Base-by-base conservation (phyloP, 768 basidiomycete species). In the Pisolithus orientalis region DNA sequence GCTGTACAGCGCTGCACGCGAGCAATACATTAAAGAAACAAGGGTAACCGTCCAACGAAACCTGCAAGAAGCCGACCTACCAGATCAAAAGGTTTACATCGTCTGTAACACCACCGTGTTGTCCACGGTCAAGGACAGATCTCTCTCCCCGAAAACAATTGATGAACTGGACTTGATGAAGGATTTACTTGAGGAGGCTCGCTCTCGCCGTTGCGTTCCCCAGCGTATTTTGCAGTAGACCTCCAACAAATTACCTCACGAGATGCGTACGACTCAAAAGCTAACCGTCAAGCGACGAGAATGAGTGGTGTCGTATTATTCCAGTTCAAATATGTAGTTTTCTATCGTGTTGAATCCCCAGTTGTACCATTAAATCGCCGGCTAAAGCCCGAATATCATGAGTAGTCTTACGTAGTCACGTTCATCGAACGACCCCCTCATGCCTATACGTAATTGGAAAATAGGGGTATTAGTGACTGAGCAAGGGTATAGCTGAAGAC, bases 401-500 rank as follows among this genome's bases (percentile, higher is more conserved):
- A 16, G 7, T 34, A n/a, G 13, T 38, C 24, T 24, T 11, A 32
- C 9, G 28, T 28, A 29, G 14, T 7, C 21, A 28, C 25, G 34
- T 14, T 34, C 11, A 13, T 34, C 34, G 13, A 27, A 29, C 7
- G 14, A 37, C 6, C 17, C 25, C 29, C n/a, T 32, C 31, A 17
- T 13, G 46, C 52, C 54, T 62, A 90, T 56, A 90, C 89, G 68
- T 90, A 94, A 68, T 90, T 82, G 40, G 85, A 80, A 71, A 94
- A 96, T 61, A 86, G 73, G 44, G 94, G 94, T 75, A 98, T 97
- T 69, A 98, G 76, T 16, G 87, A 89, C 71, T 98, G 95, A 10
- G 95, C 95, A 4, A 97, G 80, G 46, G 95, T 98, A 75, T 95
- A 97, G 62, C 90, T 93, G 80, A 98, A 98, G 61, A 98, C 92